Base-by-base conservation (phyloP, 108 stramenopile genomes). In the Nannochloropsis salina region DNA sequence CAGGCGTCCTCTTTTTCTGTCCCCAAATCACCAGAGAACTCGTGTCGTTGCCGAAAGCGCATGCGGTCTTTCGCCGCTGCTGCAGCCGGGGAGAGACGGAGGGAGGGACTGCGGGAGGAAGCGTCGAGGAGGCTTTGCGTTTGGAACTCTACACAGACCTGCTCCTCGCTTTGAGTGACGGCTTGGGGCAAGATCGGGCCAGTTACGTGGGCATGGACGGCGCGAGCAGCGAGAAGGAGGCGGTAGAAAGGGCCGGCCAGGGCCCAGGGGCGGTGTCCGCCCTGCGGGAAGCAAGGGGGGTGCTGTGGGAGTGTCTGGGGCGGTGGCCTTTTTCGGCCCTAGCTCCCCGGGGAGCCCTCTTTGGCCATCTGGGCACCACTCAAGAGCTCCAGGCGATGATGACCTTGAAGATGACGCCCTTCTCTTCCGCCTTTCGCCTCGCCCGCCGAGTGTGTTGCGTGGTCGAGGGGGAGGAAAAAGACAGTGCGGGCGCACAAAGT, bases 111-210 rank as follows among this genome's bases (percentile, higher is more conserved):
- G 61, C 15, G 61, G 61, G 3, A 4, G 61, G 61, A 2, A 1
- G 61, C 20, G 8, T 15, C 20, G 61, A 74, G 6, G 81, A 84
- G 9, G 86, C 88, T 6, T 85, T 89, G 82, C 42, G 88, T 12
- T 84, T 89, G 80, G 88, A 89, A 87, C 87, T 89, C 43, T 89
- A 89, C 85, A 87, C 87, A 43, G 88, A 89, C 85, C 12, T 89
- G 82, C 87, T 89, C 43, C 87, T 88, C 43, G 88, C 88, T 41
- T 87, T 89, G 18, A 89, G 42, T 12, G 84, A 83, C 31, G 83
- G 80, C 10, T 43, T 83, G 18, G 31, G 82, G 42, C 42, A 51
- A 4, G 44, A 15, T 3, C 61, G 61, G 61, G 61, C 61, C 20
- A n/a, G n/a, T 15, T 74, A 74, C n/a, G 15, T 74, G 61, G 20